Conservation (phyloP, 192 early-diverging fungal genomes). For the Coemansia sp. region DNA sequence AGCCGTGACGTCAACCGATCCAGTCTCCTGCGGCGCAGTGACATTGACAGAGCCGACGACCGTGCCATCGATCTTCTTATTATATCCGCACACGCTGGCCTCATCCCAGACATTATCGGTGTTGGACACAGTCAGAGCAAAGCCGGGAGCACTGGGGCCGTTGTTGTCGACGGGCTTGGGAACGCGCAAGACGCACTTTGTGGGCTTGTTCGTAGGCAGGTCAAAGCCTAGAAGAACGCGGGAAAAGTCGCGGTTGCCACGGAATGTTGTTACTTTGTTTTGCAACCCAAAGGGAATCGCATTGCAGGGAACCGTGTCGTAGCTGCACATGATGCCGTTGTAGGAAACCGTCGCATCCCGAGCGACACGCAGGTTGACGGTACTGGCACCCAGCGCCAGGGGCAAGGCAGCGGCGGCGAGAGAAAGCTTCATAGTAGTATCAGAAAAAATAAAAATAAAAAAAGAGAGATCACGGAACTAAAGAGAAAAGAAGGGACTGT, state of each 20-base stretch:
- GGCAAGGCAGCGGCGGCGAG: neutral
- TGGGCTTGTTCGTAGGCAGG: conserved; percentile 21
- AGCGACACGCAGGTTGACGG: conserved; percentile 13
- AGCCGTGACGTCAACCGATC: conserved; percentile 23
- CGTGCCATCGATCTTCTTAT: conserved; percentile 23
- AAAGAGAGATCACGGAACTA: neutral
- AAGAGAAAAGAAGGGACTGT: neutral
- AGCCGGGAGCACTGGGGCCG: neutral
- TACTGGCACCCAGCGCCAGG: conserved; percentile 13
- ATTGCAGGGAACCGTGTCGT: conserved; percentile 30
- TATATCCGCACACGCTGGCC: conserved; percentile 33
- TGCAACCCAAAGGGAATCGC: conserved; percentile 27
- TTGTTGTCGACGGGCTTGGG: conserved; percentile 21
- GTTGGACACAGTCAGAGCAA: conserved; percentile 18
- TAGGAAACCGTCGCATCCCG: conserved; percentile 31
- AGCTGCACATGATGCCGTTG: conserved; percentile 36
- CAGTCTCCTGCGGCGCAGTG: neutral
- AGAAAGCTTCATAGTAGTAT: neutral
- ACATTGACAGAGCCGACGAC: conserved; percentile 19
- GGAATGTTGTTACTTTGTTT: conserved; percentile 24
- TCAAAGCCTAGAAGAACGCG: conserved; percentile 50
- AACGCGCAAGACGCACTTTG: conserved; percentile 26
- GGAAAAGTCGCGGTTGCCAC: conserved; percentile 48
- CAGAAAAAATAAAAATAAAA: neutral
- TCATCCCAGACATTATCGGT: conserved; percentile 49